Evolutionary conservation across 441 rosid genomes (phyloP), one percentile per base, ranked within the genome.

Genomic region (Gossypium gossypioides): DNA sequence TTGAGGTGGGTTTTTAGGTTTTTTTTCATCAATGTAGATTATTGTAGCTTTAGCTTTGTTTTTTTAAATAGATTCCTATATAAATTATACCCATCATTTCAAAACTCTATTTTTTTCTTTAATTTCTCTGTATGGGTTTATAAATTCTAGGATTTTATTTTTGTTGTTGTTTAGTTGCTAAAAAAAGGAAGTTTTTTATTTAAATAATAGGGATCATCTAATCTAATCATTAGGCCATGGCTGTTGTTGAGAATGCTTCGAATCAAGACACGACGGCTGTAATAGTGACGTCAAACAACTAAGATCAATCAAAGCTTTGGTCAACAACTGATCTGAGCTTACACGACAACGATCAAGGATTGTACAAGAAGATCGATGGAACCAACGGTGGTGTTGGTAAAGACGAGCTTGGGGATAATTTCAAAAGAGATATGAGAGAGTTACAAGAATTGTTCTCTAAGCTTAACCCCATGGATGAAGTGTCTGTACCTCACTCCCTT

Each of bases 381-480:
- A 81, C 91, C 73, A 74, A 76, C 64, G 78, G 78, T 6, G 81
- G 74, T 63, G 25, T 56, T 48, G 71, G 7, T 25, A 57, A 22
- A 8, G 83, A 74, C 29, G 87, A 82, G 46, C 66, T 44, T 58
- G 56, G 59, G 69, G 70, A 62, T 69, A 82, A 80, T 77, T 82
- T 79, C 66, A 80, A 80, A 63, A 82, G 86, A 66, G 90, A 89
- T 56, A 82, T 90, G 81, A 87, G 84, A 79, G 93, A 93, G 81
- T 83, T 93, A 74, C 87, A 84, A 56, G 96, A 93, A 75, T 89
- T 93, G 25, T 88, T 92, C 75, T 87, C 97, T 34, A 93, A 93
- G 83, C 93, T 93, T 12, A 93, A 93, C 61, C 98, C 97, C 61
- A 84, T 88, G 93, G 98, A 96, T 22, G 82, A 84, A 77, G 98